These are phyloP conservation scores for Pseudozyma sp. DNA, from an alignment of 1,284 basidiomycete genomes.

Conservation along the genomic window DNA sequence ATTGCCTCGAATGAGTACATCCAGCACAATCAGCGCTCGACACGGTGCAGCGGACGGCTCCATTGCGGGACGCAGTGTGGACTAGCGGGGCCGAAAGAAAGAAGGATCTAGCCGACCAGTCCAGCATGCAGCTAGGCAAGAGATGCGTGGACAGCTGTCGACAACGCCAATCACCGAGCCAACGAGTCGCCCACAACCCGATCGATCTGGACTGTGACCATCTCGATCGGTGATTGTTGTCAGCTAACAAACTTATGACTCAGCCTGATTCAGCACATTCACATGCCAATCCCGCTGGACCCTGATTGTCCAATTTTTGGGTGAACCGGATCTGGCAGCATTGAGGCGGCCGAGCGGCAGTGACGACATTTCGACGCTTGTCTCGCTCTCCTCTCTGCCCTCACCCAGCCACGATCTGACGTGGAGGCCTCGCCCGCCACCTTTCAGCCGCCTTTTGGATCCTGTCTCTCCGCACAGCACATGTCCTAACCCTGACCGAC, in stretches of 20 bases:
- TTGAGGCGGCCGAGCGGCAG: slow-evolving; percentile 11
- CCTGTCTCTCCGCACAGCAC: neutral
- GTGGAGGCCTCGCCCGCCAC: neutral
- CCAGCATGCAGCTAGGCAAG: no score
- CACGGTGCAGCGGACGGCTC: no score
- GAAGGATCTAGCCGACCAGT: no score
- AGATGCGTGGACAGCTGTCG: no score
- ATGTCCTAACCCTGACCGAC: neutral
- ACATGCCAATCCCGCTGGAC: slow-evolving; percentile 19
- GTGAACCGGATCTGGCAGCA: no score
- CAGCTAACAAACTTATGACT: slow-evolving; percentile 8
- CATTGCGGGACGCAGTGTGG: no score
- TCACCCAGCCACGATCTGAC: neutral
- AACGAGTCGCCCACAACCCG: neutral
- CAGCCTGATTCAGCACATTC: slow-evolving; percentile 46
- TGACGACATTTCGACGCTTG: slow-evolving; percentile 25
- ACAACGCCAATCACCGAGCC: no score
- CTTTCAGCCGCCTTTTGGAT: neutral
- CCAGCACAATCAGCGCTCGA: no score
- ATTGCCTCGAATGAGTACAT: no score
- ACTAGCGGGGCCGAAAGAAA: no score
- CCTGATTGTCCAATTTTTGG: neutral
- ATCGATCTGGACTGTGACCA: neutral
- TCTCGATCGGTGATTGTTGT: neutral
- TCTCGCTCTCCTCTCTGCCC: neutral